Evolutionary conservation across 371 early-diverging fungal genomes (phyloP), one percentile per base, ranked within the genome.

Genomic region (Mortierella sp.): DNA sequence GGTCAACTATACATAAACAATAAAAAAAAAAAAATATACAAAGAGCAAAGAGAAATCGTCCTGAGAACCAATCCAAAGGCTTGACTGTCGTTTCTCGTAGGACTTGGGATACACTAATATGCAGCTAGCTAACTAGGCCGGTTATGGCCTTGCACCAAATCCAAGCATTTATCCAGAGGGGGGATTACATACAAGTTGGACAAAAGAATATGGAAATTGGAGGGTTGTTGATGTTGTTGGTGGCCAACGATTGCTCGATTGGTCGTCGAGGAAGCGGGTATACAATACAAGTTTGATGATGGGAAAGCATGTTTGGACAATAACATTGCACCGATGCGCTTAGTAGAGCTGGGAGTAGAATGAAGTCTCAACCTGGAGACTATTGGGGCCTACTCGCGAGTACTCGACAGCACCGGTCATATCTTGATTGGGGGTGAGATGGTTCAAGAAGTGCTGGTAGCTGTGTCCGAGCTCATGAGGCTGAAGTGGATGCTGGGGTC

Each of bases 321-420:
- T n/a, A n/a, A 43, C 3, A 6, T 1, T 5, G 63, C 39, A 30
- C 63, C 6, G 28, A 28, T 1, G 12, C 32, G 4, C 39, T 35
- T 65, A 76, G 68, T 70, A 76, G 52, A 66, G 67, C 43, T 40
- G 67, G 14, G 58, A 66, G 22, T 69, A 76, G 59, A 66, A 39
- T 11, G 40, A 16, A 20, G 75, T 65, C 9, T 64, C 68, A 20
- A 60, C 67, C 11, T 64, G 65, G 26, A 69, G 59, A 6, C 45
- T 30, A 28, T 63, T 51, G 8, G 64, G 26, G 14, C 22, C 61
- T 26, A 68, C 58, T 5, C 68, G 68, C 26, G 68, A 28, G 52
- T 74, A 74, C 57, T 77, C 77, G 26, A 71, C 72, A 22, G 71
- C 55, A 3, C 32, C 54, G 20, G 16, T 55, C 59, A 76, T 32